Conservation (phyloP, 192 early-diverging fungal genomes). For the Gaertneriomyces semiglobifer region DNA sequence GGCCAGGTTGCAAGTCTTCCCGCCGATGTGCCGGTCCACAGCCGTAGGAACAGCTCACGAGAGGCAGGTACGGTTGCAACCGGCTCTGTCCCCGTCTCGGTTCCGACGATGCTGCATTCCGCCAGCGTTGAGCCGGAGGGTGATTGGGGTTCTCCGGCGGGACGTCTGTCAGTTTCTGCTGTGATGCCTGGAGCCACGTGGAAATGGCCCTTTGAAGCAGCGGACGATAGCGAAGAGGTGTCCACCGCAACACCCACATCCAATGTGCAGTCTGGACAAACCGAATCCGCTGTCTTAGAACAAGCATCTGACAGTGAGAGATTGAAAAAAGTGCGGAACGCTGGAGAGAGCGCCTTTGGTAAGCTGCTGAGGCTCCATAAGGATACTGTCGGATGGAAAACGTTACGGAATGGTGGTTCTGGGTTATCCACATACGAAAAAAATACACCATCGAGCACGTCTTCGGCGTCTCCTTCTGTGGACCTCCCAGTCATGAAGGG, state of each 20-base stretch:
- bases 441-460: neutral
- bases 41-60: too few relatives aligned
- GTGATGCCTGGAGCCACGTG: neutral
- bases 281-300: neutral
- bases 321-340: neutral
- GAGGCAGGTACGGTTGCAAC: neutral
- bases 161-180: constrained; percentile 5
- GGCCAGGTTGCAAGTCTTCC: neutral
- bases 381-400: constrained; percentile 1
- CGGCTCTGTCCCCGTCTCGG: constrained; percentile 4
- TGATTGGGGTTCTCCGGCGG: constrained; percentile 24
- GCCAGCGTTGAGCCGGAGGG: constrained; percentile 1
- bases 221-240: neutral
- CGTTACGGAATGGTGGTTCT: neutral
- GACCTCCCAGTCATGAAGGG: constrained; percentile 23
- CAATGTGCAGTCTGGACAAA: neutral
- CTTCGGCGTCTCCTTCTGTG: neutral
- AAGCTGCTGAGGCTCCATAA: constrained; percentile 9
- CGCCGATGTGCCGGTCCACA: too few relatives aligned
- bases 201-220: neutral
- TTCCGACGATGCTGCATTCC: constrained; percentile 6
- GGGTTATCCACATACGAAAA: constrained; percentile 11
- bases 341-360: neutral
- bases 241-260: too few relatives aligned
- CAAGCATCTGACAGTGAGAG: constrained; percentile 7